phyloP scores from a whole-genome alignment of 176 grass and related monocot species.

The Saccharum spontaneum region DNA sequence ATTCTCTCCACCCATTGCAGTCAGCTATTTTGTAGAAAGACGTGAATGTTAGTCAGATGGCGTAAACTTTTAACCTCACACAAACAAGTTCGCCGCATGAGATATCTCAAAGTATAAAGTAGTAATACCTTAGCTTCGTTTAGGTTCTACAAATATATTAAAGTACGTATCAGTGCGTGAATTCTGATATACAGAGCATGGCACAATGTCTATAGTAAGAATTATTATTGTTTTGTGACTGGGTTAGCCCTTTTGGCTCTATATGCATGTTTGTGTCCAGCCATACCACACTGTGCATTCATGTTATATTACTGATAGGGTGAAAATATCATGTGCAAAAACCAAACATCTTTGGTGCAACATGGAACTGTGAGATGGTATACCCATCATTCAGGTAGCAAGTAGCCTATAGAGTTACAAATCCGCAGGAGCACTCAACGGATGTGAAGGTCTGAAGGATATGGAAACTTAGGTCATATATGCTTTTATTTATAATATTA shows the following conservation, averaged over 20 bases:
- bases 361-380: not conserved
- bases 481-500: not conserved
- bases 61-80: not conserved
- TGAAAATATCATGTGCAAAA: not conserved
- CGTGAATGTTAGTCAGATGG: not conserved
- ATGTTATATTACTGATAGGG: too few relatives aligned
- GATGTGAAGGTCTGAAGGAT: not conserved
- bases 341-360: not conserved
- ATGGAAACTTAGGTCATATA: not conserved
- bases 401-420: not conserved
- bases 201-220: not conserved
- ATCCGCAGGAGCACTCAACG: not conserved
- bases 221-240: not conserved
- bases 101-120: not conserved
- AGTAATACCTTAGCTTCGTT: not conserved
- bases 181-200: not conserved
- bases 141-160: not conserved
- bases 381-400: not conserved
- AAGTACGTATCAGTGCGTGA: not conserved
- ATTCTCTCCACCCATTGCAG: not conserved
- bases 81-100: not conserved
- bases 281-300: too few relatives aligned
- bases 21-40: slow-evolving; percentile 37
- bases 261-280: not conserved
- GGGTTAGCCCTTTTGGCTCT: not conserved